These are phyloP conservation scores for Agastache rugosa DNA, from an alignment of 257 asterid species.

Conservation along the genomic window DNA sequence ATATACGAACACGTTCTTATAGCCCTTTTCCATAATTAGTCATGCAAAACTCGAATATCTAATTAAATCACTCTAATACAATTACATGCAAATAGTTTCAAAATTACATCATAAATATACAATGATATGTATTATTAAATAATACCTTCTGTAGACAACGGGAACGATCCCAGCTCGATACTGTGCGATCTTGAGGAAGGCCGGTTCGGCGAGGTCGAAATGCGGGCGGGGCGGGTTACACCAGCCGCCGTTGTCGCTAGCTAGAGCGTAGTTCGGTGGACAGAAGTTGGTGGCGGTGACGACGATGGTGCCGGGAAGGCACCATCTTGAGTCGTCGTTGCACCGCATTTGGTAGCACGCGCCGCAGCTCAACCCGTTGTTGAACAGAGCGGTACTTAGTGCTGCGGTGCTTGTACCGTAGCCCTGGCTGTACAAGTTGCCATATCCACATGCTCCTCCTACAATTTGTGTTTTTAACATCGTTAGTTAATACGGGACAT, in stretches of 20 bases:
- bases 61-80: too few species aligned
- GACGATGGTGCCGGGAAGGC: constrained; percentile 46
- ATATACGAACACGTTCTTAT: not conserved
- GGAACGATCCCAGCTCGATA: constrained; percentile 63
- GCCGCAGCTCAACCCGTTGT: constrained; percentile 64
- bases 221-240: constrained; percentile 69
- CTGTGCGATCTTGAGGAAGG: constrained; percentile 50
- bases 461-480: not conserved
- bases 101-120: too few species aligned
- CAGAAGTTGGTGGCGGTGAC: constrained; percentile 68
- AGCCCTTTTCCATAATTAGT: too few species aligned
- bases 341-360: constrained; percentile 57
- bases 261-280: constrained; percentile 61
- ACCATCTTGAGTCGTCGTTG: constrained; percentile 44
- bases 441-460: constrained; percentile 78
- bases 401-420: constrained; percentile 68
- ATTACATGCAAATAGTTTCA: too few species aligned
- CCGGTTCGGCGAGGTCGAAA: constrained; percentile 62
- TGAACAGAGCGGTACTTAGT: constrained; percentile 52
- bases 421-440: constrained; percentile 60
- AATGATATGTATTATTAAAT: too few species aligned
- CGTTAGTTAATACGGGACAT: not conserved
- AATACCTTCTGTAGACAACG: constrained; percentile 46
- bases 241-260: constrained; percentile 63
- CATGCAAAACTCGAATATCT: not conserved